Evolutionary conservation across 202 grass and related monocot species (phyloP).

Genomic region (Alloteropsis angusta): DNA sequence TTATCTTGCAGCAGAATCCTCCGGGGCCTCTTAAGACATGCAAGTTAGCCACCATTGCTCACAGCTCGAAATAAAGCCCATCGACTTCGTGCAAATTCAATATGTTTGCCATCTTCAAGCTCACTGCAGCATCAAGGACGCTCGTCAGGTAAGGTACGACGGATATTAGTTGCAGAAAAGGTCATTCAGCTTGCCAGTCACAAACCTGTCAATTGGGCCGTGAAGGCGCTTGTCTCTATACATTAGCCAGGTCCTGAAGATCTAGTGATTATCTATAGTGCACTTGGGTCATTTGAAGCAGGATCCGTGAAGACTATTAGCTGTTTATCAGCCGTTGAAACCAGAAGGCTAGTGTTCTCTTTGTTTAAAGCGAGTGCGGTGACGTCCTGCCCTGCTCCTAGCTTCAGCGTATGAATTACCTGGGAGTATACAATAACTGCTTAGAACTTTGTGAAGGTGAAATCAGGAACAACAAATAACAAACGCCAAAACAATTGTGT

Average conservation of each 20-base stretch:
- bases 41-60: slow-evolving; percentile 4
- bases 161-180: slow-evolving; percentile 2
- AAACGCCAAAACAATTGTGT: not conserved
- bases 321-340: slow-evolving; percentile 84
- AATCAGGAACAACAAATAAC: not conserved
- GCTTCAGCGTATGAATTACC: slow-evolving; percentile 67
- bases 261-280: slow-evolving; percentile 6
- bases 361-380: slow-evolving; percentile 66
- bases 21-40: slow-evolving; percentile 6
- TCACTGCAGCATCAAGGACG: slow-evolving; percentile 42
- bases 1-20: not conserved
- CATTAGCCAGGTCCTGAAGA: slow-evolving; percentile 2
- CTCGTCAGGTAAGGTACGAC: not conserved
- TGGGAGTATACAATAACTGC: slow-evolving; percentile 23
- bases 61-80: slow-evolving; percentile 38
- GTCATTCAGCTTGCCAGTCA: not conserved
- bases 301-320: slow-evolving; percentile 74
- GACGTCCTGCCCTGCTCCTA: slow-evolving; percentile 61
- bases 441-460: slow-evolving; percentile 25
- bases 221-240: not conserved
- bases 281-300: slow-evolving; percentile 42
- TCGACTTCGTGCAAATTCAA: slow-evolving; percentile 71
- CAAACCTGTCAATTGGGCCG: slow-evolving; percentile 2
- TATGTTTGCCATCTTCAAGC: slow-evolving; percentile 49
- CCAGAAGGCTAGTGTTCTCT: slow-evolving; percentile 76